Base-by-base conservation (phyloP, 768 basidiomycete species). In the Mycena pura region DNA sequence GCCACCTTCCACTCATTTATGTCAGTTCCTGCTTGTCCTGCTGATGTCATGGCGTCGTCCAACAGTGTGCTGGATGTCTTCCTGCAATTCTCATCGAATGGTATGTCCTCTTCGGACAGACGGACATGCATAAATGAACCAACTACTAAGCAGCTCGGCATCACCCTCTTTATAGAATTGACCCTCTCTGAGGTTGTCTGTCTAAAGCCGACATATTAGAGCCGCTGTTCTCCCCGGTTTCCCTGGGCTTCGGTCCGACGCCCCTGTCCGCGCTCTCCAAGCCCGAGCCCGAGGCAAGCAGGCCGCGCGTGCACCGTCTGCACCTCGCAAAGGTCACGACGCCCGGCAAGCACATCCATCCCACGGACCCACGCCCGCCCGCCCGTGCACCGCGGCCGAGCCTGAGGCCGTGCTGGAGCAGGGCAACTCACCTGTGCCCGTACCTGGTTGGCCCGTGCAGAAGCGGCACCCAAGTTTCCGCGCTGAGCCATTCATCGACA, bases 251-350 rank as follows among this genome's bases (percentile, higher is more conserved):
- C 59, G 57, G 60, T 57, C 57, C 69, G 15, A 57, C 68, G 24
- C 41, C 62, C 27, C n/a, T 61, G 7, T 59, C 63, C 3, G 40
- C 69, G 1, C 24, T n/a, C 15, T 58, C 55, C 52, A 68, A 51
- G 57, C 68, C 36, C 51, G 36, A 36, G 19, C 41, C 69, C 4
- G 64, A 38, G 11, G 5, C 6, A 45, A 22, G 1, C 39, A 49
- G 3, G 11, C 70, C 38, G 53, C 64, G 10, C 75, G 78, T n/a
- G n/a, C n/a, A n/a, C 31, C 69, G 81, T 40, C 75, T 66, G 52
- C 74, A 75, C 36, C 73, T 81, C 70, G 79, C 78, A 17, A 82
- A 82, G 69, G 75, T 82, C 46, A 63, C 72, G 10, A 79, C 79
- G 40, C 75, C 82, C 6, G 81, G 81, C 50, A 81, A 82, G 67